Evolutionary conservation across 78 protist genomes (phyloP), one percentile per base, ranked within the genome.

Genomic region (Pelomyxa schiedti): DNA sequence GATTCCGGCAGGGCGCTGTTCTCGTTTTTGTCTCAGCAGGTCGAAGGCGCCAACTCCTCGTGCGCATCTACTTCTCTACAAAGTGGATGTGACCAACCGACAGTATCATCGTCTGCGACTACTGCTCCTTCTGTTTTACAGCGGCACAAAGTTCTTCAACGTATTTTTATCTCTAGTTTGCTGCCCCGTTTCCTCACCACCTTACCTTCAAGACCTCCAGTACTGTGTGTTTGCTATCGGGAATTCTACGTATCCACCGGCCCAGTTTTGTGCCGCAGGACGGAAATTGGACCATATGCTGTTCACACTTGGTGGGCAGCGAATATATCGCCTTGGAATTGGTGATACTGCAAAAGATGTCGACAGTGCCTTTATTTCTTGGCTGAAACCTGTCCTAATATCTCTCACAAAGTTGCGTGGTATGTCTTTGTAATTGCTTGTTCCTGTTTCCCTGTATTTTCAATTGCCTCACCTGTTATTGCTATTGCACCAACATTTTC

Each of bases 221-320:
- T 82, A 28, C 75, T n/a, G 75, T 22, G 66, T 82, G 9, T 87
- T 87, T 47, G 91, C 86, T 16, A 42, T 75, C 39, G 91, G 91
- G 52, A 47, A 78, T 76, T 39, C 76, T 24, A 68, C 28, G 30
- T 77, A 73, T 42, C 32, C 66, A 8, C 74, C 58, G 28, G 29
- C 53, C 74, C 78, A 64, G 84, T 43, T 64, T 47, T 8, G 40
- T 9, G 73, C 73, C 66, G 82, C 75, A 64, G 47, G 74, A 26
- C 39, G 26, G 32, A 26, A n/a, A n/a, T n/a, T 77, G 36, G 79
- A 83, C 66, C 30, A 30, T 22, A 35, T 58, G 38, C 43, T 83
- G 9, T 65, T 24, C 24, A 67, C 28, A 29, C 65, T 83, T n/a
- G 72, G 80, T 22, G 88, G 70, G 1, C 7, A 3, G 36, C 5